These are phyloP conservation scores for Penicillium sp. DNA, from an alignment of 2,329 filamentous ascomycete species.

Conservation along the genomic window DNA sequence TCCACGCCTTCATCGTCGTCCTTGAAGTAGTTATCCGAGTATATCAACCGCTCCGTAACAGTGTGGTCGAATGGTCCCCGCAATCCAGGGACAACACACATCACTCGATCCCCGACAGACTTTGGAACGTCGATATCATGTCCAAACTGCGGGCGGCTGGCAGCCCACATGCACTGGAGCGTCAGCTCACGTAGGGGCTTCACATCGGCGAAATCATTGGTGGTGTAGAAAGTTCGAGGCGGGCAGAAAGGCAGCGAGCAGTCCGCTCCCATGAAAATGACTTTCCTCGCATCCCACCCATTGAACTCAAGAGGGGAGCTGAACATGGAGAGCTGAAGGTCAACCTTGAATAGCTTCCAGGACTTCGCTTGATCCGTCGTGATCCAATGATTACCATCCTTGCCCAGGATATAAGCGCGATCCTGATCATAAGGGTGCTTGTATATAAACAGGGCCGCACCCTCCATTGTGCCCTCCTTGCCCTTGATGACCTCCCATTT, in stretches of 20 bases:
- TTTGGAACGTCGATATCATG: constrained; percentile 57
- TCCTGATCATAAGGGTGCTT: constrained; percentile 78
- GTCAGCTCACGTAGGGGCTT: constrained; percentile 68
- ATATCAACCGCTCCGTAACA: constrained; percentile 70
- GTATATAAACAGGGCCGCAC: constrained; percentile 59
- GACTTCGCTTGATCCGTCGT: constrained; percentile 80
- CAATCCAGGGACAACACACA: constrained; percentile 77
- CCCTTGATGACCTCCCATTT: constrained; percentile 70
- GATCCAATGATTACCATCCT: constrained; percentile 71
- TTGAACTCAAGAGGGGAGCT: constrained; percentile 70
- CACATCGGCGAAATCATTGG: constrained; percentile 75
- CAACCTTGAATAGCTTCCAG: constrained; percentile 74
- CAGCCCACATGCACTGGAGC: constrained; percentile 84
- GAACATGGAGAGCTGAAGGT: constrained; percentile 57
- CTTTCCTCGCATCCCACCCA: constrained; percentile 76
- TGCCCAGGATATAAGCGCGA: constrained; percentile 78
- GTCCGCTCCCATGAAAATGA: constrained; percentile 78
- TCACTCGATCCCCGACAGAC: constrained; percentile 67
- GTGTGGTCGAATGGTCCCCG: constrained; percentile 66
- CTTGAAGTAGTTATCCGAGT: constrained; percentile 82
- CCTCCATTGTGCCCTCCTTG: constrained; percentile 55
- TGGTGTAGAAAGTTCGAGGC: constrained; percentile 71
- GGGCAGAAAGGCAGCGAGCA: constrained; percentile 66
- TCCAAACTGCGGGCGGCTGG: constrained; percentile 68
- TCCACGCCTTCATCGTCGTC: constrained; percentile 61